A percentile compares a stretch with the other conserved stretches of the same genome.
These are phyloP conservation scores for Colletotrichum orchidophilum DNA, from an alignment of 2,329 filamentous ascomycete species.

Conservation along the genomic window DNA sequence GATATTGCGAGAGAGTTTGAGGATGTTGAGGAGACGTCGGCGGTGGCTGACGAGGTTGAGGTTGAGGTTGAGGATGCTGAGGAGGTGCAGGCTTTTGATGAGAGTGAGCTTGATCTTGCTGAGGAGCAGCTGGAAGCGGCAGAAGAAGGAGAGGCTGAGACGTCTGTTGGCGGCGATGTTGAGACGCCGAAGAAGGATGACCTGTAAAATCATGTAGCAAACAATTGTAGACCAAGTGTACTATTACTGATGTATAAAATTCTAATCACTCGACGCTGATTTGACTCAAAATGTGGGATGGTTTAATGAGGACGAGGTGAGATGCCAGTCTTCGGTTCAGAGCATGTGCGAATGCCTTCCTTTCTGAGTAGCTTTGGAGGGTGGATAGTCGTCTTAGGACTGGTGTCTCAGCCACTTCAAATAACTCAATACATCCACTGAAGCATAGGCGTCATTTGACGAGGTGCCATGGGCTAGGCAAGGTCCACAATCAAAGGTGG, in stretches of 20 bases:
- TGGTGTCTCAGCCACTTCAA: neutral
- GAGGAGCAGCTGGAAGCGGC: neutral
- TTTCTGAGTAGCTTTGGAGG: neutral
- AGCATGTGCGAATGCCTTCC: neutral
- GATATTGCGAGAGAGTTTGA: neutral
- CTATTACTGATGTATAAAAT: neutral
- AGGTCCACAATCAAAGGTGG: neutral
- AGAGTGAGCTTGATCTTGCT: neutral
- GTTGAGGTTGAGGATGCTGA: neutral
- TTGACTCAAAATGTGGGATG: neutral
- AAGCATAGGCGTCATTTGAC: neutral
- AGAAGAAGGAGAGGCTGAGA: neutral
- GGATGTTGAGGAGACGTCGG: neutral
- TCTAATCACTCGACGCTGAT: neutral
- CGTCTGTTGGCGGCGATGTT: neutral
- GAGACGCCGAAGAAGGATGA: neutral
- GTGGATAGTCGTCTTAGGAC: too few relatives aligned
- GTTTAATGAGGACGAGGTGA: neutral
- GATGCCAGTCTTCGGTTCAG: neutral
- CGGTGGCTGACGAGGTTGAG: neutral
- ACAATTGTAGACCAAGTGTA: slow-evolving; percentile 10
- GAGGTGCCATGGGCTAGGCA: neutral
- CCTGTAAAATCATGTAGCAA: slow-evolving; percentile 1
- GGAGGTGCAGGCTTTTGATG: neutral
- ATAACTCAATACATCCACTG: neutral